Conservation (phyloP, 1,284 basidiomycete genomes). For the Gymnopus androsaceus region DNA sequence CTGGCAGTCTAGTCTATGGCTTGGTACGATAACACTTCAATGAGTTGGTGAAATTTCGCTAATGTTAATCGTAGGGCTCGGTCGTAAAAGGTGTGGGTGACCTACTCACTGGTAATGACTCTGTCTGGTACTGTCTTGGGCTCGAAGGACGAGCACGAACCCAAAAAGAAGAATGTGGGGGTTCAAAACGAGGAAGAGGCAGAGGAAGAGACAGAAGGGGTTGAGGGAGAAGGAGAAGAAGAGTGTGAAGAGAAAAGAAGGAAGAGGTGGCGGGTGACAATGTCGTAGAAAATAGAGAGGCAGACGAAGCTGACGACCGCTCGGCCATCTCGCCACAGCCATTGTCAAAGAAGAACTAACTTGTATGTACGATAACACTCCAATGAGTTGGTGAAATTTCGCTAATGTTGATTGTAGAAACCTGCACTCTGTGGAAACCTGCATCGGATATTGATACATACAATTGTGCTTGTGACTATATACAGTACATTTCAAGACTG, state of each 20-base stretch:
- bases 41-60: neutral
- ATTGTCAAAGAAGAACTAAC: too few species aligned
- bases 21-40: neutral
- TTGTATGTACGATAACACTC: neutral
- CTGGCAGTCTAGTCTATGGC: conserved; percentile 4
- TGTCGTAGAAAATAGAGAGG: neutral
- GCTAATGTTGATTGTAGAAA: neutral
- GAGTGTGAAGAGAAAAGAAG: neutral
- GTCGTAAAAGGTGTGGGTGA: conserved; percentile 5
- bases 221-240: neutral
- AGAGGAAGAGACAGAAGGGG: neutral
- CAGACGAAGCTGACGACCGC: neutral
- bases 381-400: neutral
- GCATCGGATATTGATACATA: too few species aligned
- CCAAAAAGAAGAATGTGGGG: neutral
- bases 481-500: too few species aligned
- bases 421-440: too few species aligned
- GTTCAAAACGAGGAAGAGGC: neutral
- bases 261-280: neutral
- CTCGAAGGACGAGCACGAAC: neutral
- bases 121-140: conserved; percentile 5
- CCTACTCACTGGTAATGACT: too few species aligned
- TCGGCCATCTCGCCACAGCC: too few species aligned
- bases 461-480: too few species aligned
- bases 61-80: neutral